Evolutionary conservation across 768 basidiomycete species (phyloP).

Genomic region (Lactarius vividus): DNA sequence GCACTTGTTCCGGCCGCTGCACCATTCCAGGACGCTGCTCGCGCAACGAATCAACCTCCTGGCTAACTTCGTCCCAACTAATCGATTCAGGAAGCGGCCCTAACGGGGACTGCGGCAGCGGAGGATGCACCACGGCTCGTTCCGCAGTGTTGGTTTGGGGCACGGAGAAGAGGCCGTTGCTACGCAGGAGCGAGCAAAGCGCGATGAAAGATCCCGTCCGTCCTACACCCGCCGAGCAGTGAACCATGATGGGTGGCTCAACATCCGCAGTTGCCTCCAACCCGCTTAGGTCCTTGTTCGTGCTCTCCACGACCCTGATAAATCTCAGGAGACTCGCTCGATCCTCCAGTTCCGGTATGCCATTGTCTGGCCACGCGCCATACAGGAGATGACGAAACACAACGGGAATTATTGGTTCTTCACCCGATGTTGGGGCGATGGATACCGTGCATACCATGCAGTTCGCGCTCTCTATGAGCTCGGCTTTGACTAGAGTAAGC

Average conservation of each 20-base stretch:
- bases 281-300: constrained; percentile 49
- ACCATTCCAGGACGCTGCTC: constrained; percentile 87
- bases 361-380: constrained; percentile 80
- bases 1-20: constrained; percentile 62
- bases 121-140: constrained; percentile 29
- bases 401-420: constrained; percentile 34
- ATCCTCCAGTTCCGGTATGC: constrained; percentile 65
- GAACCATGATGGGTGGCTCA: constrained; percentile 76
- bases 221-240: constrained; percentile 87
- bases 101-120: constrained; percentile 50
- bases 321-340: constrained; percentile 60
- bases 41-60: constrained; percentile 73
- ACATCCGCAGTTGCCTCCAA: constrained; percentile 39
- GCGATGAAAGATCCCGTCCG: constrained; percentile 87
- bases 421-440: constrained; percentile 39
- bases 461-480: constrained; percentile 51
- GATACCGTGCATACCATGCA: constrained; percentile 63
- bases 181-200: constrained; percentile 72
- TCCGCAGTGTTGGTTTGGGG: constrained; percentile 29
- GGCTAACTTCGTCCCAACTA: constrained; percentile 55
- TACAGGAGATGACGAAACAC: constrained; percentile 72
- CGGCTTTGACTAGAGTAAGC: constrained; percentile 53
- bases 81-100: constrained; percentile 52
- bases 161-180: constrained; percentile 41
- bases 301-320: constrained; percentile 56